Base-by-base conservation (phyloP, 2,329 filamentous ascomycete genomes). In the Acephala macrosclerotiorum region DNA sequence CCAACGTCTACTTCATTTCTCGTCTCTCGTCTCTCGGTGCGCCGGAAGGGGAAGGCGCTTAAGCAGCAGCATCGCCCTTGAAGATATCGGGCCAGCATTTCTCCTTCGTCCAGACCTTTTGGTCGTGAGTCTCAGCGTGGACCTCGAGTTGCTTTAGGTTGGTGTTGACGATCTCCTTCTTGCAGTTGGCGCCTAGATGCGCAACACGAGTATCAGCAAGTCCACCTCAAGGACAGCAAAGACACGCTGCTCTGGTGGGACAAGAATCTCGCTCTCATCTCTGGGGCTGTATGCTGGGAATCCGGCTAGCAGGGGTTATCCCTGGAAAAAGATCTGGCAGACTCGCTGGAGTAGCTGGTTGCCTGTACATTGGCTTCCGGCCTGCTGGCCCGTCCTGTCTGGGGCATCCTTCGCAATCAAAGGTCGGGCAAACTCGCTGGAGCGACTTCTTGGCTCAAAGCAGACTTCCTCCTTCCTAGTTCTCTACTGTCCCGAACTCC, bases 31-130 rank as follows among this genome's bases (percentile, higher is more conserved):
- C 25, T 18, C 14, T n/a, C n/a, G 20, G 9, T 12, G 11, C 11
- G 20, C 7, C 20, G 20, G 20, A 1, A 8, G 11, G 2, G n/a
- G 45, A 7, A 49, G 22, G 22, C 25, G 49, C 26, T 53, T 26
- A 53, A 33, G 26, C 42, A 61, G 45, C 55, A 38, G 55, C n/a
- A 16, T 26, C 47, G 5, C 38, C 66, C 64, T 66, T 66, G 55
- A 68, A 66, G 35, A 69, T 65, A 60, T 82, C 83, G 1, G 84
- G 84, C 81, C 82, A 87, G 78, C 84, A 87, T 79, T 86, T 86
- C 79, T 86, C 84, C 79, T 85, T 86, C 0, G 83, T 76, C 84
- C 84, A 86, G 3, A 75, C 65, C 67, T 81, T 81, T 29, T 80
- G 76, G 68, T 82, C 79, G 71, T 87, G 84, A 5, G 83, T 86